Percentiles rank a stretch among this genome's conserved stretches.
Evolutionary conservation across 768 basidiomycete species (phyloP).

Genomic region (Suillus alpinus): DNA sequence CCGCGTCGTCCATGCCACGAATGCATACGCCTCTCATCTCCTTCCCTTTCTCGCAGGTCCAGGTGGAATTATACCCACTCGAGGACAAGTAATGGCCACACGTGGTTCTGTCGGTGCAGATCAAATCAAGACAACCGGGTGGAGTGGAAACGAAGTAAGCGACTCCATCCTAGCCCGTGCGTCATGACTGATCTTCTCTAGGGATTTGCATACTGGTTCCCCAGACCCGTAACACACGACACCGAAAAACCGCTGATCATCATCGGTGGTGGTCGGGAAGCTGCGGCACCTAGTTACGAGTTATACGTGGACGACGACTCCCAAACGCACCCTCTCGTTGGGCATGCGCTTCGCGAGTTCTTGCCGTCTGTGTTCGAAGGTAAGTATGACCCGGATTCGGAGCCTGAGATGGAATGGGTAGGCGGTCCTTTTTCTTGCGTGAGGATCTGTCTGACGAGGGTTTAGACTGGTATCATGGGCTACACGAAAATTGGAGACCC

Average conservation of each 20-base stretch:
- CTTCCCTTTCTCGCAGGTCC: slow-evolving; percentile 63
- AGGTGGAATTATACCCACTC: slow-evolving; percentile 57
- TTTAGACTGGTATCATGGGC: slow-evolving; percentile 82
- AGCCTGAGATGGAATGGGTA: slow-evolving; percentile 82
- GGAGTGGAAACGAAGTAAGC: slow-evolving; percentile 41
- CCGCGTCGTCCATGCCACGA: slow-evolving; percentile 83
- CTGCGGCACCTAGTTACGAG: slow-evolving; percentile 42
- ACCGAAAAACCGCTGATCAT: slow-evolving; percentile 56
- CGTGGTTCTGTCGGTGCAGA: slow-evolving; percentile 39
- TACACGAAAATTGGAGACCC: slow-evolving; percentile 62
- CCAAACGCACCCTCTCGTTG: slow-evolving; percentile 43
- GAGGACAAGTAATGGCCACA: slow-evolving; percentile 61
- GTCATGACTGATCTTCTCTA: slow-evolving; percentile 9
- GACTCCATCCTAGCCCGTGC: background rate
- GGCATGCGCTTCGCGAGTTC: slow-evolving; percentile 52
- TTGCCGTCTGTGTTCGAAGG: slow-evolving; percentile 57
- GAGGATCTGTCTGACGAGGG: background rate
- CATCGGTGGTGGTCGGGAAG: slow-evolving; percentile 66
- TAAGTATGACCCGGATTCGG: slow-evolving; percentile 37
- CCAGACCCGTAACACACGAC: slow-evolving; percentile 44
- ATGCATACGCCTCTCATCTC: slow-evolving; percentile 76
- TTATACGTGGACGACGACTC: slow-evolving; percentile 58
- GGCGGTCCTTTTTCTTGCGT: slow-evolving; percentile 15
- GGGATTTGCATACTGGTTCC: slow-evolving; percentile 79
- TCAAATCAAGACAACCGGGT: slow-evolving; percentile 42